These are phyloP conservation scores for Ustilago crameri DNA, from an alignment of 1,284 basidiomycete genomes.

Conservation along the genomic window DNA sequence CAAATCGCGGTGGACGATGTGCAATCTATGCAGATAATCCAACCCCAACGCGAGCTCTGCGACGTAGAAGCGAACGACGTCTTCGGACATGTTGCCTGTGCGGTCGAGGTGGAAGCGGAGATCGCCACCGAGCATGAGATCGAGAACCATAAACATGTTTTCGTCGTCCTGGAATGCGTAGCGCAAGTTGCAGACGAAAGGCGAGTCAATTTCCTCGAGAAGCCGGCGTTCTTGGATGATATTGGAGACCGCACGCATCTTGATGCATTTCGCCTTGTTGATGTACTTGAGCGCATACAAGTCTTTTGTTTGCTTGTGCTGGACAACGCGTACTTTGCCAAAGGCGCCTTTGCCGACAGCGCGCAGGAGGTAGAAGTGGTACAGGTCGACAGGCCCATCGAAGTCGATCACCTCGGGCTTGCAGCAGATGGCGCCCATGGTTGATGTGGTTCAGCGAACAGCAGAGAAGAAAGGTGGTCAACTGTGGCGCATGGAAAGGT, in stretches of 20 bases:
- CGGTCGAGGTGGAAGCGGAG: conserved; percentile 91
- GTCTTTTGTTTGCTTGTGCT: conserved; percentile 90
- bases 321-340: conserved; percentile 97
- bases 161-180: conserved; percentile 98
- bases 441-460: neutral
- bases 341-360: conserved; percentile 98
- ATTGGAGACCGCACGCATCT: conserved; percentile 97
- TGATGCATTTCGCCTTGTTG: conserved; percentile 94
- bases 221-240: conserved; percentile 81
- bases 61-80: conserved; percentile 86
- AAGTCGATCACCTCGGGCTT: conserved; percentile 92
- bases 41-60: conserved; percentile 87
- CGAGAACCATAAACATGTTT: conserved; percentile 96
- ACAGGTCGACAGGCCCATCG: conserved; percentile 94
- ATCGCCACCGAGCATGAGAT: conserved; percentile 95
- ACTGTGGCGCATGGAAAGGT: neutral
- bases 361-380: conserved; percentile 92
- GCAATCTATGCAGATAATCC: conserved; percentile 87
- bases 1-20: conserved; percentile 83
- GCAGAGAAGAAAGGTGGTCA: neutral
- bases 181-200: conserved; percentile 91
- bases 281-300: conserved; percentile 98
- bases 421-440: conserved; percentile 85
- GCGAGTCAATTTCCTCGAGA: conserved; percentile 82
- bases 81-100: conserved; percentile 79